Evolutionary conservation across 2,329 filamentous ascomycete species (phyloP).

Genomic region (Metarhizium robertsii): DNA sequence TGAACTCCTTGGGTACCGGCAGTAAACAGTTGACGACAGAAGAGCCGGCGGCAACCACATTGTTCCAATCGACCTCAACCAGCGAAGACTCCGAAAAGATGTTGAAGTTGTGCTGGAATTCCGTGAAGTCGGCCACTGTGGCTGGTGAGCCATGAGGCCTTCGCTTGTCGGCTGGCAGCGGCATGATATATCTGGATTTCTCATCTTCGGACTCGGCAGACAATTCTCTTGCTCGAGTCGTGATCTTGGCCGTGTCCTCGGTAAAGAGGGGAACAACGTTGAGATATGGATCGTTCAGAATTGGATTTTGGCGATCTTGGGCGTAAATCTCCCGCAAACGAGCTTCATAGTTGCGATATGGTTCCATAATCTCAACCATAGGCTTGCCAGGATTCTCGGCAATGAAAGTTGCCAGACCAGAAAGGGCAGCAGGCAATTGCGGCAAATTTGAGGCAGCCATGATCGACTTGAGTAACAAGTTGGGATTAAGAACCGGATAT

Average conservation of each 20-base stretch:
- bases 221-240: constrained; percentile 52
- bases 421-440: constrained; percentile 35
- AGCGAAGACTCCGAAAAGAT: constrained; percentile 75
- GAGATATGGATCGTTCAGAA: constrained; percentile 45
- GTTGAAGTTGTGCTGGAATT: constrained; percentile 72
- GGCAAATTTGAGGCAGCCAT: constrained; percentile 33
- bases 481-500: too few relatives aligned
- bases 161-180: constrained; percentile 51
- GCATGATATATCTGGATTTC: constrained; percentile 60
- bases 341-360: constrained; percentile 60
- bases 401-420: constrained; percentile 43
- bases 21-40: constrained; percentile 72
- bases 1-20: constrained; percentile 55
- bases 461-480: too few relatives aligned
- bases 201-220: constrained; percentile 48
- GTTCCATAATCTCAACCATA: constrained; percentile 49
- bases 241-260: constrained; percentile 45
- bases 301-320: constrained; percentile 52
- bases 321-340: constrained; percentile 59
- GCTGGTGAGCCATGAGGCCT: constrained; percentile 55
- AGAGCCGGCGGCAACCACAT: constrained; percentile 73
- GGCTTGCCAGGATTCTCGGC: constrained; percentile 41
- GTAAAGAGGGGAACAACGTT: constrained; percentile 61
- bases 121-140: constrained; percentile 54
- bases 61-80: constrained; percentile 69